A percentile compares a stretch with the other conserved stretches of the same genome.
phyloP scores from a whole-genome alignment of 2,329 filamentous ascomycete species.

The Penicillium italicum region DNA sequence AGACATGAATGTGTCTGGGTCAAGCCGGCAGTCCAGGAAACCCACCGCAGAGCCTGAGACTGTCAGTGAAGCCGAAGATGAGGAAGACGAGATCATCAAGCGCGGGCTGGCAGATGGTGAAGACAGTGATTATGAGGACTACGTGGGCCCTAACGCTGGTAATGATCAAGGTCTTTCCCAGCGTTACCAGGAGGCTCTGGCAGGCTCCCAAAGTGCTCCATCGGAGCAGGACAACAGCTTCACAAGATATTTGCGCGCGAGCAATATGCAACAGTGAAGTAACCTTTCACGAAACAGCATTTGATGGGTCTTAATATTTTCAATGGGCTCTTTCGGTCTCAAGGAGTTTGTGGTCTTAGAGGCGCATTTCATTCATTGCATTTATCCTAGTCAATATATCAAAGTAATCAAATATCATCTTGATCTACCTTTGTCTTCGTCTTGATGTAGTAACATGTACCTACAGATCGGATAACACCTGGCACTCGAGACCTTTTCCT shows the following conservation, averaged over 20 bases:
- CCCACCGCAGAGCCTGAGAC: constrained; percentile 39
- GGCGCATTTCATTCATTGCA: constrained; percentile 4
- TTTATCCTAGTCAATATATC: constrained; percentile 1
- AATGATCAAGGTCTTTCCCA: constrained; percentile 66
- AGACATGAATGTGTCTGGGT: constrained; percentile 68
- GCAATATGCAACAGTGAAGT: constrained; percentile 32
- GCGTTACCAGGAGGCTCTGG: constrained; percentile 73
- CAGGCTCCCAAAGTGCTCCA: constrained; percentile 45
- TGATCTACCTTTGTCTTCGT: neutral
- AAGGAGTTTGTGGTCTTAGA: constrained; percentile 6
- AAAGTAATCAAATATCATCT: neutral
- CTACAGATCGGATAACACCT: too few relatives aligned
- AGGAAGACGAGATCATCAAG: constrained; percentile 42
- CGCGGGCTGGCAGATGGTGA: constrained; percentile 51
- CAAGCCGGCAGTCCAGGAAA: constrained; percentile 28
- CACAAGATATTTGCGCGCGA: constrained; percentile 47
- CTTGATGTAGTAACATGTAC: neutral
- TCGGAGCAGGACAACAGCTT: constrained; percentile 52
- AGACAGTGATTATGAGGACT: constrained; percentile 48
- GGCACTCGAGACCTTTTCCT: too few relatives aligned
- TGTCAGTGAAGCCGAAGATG: constrained; percentile 50
- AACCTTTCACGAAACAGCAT: neutral
- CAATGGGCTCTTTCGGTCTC: neutral
- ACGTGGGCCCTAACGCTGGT: constrained; percentile 56
- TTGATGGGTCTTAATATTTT: neutral